Evolutionary conservation across 1,139 yeast genomes (phyloP).

Genomic region (Protomyces inundatus): DNA sequence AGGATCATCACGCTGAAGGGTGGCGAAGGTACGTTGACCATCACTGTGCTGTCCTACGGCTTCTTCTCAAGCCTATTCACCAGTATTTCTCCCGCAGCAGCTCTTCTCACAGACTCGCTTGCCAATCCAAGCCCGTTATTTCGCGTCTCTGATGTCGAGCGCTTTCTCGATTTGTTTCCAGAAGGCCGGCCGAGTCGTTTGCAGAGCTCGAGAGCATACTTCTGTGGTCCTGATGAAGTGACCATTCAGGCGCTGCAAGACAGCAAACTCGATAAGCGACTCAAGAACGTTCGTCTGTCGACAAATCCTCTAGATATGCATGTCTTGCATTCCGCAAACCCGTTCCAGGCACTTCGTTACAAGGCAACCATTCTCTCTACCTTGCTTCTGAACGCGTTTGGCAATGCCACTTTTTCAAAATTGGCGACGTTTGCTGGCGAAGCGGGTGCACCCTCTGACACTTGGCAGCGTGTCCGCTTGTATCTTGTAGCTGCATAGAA

Average conservation of each 20-base stretch:
- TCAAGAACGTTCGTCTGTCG: background rate
- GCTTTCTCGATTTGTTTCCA: conserved; percentile 5
- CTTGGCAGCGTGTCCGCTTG: conserved; percentile 8
- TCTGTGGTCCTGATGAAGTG: background rate
- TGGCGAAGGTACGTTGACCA: background rate
- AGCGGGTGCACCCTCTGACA: conserved; percentile 17
- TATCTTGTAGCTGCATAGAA: background rate
- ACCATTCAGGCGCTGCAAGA: background rate
- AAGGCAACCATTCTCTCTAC: background rate
- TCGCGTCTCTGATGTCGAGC: conserved; percentile 3
- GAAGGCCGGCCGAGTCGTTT: background rate
- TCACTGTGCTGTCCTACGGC: conserved; percentile 16
- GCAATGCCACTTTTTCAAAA: conserved; percentile 2
- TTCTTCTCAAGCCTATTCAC: conserved; percentile 15
- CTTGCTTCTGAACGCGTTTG: background rate
- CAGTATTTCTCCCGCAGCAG: conserved; percentile 3
- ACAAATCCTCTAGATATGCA: background rate
- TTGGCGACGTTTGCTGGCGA: conserved; percentile 22
- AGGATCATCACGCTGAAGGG: conserved; percentile 1
- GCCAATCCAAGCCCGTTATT: background rate
- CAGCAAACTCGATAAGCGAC: background rate
- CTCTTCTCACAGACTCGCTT: conserved; percentile 16
- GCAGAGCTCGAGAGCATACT: background rate
- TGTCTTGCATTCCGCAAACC: background rate
- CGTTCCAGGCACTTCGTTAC: background rate